Percentiles rank a stretch among this genome's conserved stretches.
Conservation (phyloP, 345 rosid genomes). For the Anastatica hierochuntica region DNA sequence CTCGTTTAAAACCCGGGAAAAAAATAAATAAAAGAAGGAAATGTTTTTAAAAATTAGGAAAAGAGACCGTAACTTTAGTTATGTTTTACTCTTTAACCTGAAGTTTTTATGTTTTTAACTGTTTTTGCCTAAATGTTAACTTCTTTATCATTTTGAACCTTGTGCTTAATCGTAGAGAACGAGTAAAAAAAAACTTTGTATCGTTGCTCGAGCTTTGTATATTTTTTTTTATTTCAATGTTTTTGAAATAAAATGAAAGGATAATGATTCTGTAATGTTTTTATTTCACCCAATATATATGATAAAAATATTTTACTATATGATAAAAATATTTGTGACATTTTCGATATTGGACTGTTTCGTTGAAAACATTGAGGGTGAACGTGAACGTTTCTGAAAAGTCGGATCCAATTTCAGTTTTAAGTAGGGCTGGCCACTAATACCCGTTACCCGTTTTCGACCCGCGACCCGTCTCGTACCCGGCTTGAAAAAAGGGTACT, state of each 20-base stretch:
- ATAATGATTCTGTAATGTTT: slow-evolving; percentile 12
- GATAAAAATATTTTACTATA: no score
- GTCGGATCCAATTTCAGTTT: slow-evolving; percentile 18
- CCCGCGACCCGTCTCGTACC: no score
- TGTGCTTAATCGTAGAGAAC: no score
- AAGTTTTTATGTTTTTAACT: slow-evolving; percentile 6
- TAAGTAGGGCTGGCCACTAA: no score
- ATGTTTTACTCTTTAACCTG: slow-evolving; percentile 14
- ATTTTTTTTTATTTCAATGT: not conserved
- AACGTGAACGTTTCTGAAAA: slow-evolving; percentile 23
- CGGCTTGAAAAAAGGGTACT: no score
- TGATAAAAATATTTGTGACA: not conserved
- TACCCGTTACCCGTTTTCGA: no score
- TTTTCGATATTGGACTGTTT: slow-evolving; percentile 9
- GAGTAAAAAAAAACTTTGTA: slow-evolving; percentile 6
- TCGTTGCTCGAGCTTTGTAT: slow-evolving; percentile 15
- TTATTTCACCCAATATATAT: no score
- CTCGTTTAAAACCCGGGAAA: not conserved
- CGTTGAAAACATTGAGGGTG: slow-evolving; percentile 5
- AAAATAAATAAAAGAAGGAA: not conserved
- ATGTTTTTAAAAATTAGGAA: not conserved
- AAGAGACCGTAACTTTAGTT: slow-evolving; percentile 8
- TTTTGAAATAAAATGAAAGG: slow-evolving; percentile 6
- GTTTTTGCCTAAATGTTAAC: slow-evolving; percentile 8
- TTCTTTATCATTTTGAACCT: slow-evolving; percentile 12